A percentile compares a stretch with the other conserved stretches of the same genome.
phyloP scores from a whole-genome alignment of 164 flowering plant species.

The Aristolochia contorta region DNA sequence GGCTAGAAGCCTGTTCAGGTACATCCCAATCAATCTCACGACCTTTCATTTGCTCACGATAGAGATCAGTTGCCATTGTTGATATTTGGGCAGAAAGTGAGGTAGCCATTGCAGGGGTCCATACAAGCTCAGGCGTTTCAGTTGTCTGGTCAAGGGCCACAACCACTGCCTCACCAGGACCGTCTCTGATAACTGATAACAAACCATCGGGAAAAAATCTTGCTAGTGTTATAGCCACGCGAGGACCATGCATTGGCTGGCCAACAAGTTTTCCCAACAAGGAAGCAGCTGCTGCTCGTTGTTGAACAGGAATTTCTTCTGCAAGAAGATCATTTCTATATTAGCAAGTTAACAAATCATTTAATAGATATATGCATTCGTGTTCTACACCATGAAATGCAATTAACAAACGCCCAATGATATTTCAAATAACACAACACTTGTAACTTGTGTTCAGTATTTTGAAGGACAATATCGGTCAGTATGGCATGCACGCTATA shows the following conservation, averaged over 20 bases:
- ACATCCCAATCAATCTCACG: conserved; percentile 96
- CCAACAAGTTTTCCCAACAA: conserved; percentile 90
- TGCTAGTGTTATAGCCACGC: conserved; percentile 92
- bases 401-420: not conserved
- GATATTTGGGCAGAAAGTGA: conserved; percentile 89
- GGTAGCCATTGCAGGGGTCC: conserved; percentile 99
- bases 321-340: conserved; percentile 13
- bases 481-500: no score
- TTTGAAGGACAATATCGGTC: no score
- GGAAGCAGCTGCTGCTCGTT: conserved; percentile 95
- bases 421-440: no score
- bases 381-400: no score
- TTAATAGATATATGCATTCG: not conserved
- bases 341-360: no score
- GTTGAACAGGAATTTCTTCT: conserved; percentile 92
- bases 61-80: conserved; percentile 88
- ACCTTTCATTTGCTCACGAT: conserved; percentile 93
- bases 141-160: conserved; percentile 84
- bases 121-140: conserved; percentile 98
- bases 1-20: conserved; percentile 90
- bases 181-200: conserved; percentile 82
- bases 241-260: conserved; percentile 99
- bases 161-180: conserved; percentile 97
- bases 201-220: conserved; percentile 97
- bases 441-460: no score